Base-by-base conservation (phyloP, 1,284 basidiomycete species). In the Mycena citricolor region DNA sequence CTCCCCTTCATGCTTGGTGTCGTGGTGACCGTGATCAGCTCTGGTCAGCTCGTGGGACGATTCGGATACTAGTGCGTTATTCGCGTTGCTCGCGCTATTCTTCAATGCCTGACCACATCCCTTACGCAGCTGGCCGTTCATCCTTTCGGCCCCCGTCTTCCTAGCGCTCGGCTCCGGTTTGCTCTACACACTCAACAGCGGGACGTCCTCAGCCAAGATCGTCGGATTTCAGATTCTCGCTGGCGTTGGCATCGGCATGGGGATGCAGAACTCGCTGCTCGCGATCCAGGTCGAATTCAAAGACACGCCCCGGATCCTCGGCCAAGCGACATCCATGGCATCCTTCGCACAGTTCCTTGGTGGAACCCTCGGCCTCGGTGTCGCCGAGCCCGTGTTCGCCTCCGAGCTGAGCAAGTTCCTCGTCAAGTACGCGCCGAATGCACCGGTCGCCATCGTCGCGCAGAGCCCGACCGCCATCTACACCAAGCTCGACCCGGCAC, bases 181-280 rank as follows among this genome's bases (percentile, higher is more conserved):
- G 5, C 60, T 75, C 16, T 74, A 65, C 62, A 72, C 71, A 4
- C 45, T 73, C 50, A 55, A 56, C 24, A 55, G 56, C 11, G 8
- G 54, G 25, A 67, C 66, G 1, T 42, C 64, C 4, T 58, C 55
- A 44, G 51, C 60, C 26, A 61, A 61, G 24, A 41, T 74, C 13
- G 64, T 68, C 39, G 73, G 72, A 0, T 73, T 57, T 59, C 71
- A 74, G 55, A 68, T 74, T 47, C 44, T 59, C 24, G 38, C 43
- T 22, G 57, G 57, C 11, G 22, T 51, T 14, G 57, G 58, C 35
- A 38, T 54, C 25, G 40, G 32, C 14, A 20, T 42, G 22, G 40
- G 40, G 1, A 25, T 34, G 32, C 40, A 42, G 17, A 42, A 34
- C 40, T 4, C 62, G 5, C 30, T 57, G 8, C 13, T 54, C 12